A percentile compares a stretch with the other conserved stretches of the same genome.
These are phyloP conservation scores for Sporobolomyces pararoseus DNA, from an alignment of 768 basidiomycete genomes.

Conservation along the genomic window DNA sequence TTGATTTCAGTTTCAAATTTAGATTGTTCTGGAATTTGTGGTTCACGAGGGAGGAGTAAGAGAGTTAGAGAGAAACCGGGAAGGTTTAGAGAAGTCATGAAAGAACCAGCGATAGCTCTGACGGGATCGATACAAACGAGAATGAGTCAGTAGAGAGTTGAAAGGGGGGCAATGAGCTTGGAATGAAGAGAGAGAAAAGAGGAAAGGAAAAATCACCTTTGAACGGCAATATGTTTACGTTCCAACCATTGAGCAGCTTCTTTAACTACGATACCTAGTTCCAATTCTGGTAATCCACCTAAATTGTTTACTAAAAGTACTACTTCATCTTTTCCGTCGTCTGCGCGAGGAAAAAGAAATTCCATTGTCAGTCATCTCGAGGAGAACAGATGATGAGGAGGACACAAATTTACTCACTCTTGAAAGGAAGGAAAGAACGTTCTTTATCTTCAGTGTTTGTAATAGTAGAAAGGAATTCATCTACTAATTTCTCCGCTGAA, in stretches of 20 bases:
- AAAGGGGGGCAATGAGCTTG: not conserved
- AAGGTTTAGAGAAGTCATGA: conserved; percentile 52
- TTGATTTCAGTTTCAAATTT: not conserved
- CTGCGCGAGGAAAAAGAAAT: conserved; percentile 15
- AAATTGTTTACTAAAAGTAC: conserved; percentile 53
- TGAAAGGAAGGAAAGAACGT: conserved; percentile 51
- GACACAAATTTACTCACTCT: not conserved
- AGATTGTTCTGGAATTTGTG: conserved; percentile 14
- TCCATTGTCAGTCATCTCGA: no score
- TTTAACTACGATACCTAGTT: conserved; percentile 44
- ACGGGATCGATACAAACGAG: no score
- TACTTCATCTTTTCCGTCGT: conserved; percentile 47
- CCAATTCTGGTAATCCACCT: conserved; percentile 46
- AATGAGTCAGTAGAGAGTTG: no score
- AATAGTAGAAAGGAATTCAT: conserved; percentile 48
- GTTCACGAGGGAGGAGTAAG: conserved; percentile 49
- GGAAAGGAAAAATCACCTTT: conserved; percentile 27
- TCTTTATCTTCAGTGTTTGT: conserved; percentile 50
- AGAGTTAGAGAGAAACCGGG: conserved; percentile 53
- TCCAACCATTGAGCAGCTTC: conserved; percentile 39
- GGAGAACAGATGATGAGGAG: not conserved
- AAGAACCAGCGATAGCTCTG: conserved; percentile 42
- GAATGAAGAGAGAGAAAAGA: not conserved
- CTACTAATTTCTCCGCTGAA: conserved; percentile 47
- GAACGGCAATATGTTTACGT: conserved; percentile 41